Percentiles rank a stretch among this genome's conserved stretches.
phyloP scores from a whole-genome alignment of 139 green algal genomes.

The Tetradesmus obliquus region DNA sequence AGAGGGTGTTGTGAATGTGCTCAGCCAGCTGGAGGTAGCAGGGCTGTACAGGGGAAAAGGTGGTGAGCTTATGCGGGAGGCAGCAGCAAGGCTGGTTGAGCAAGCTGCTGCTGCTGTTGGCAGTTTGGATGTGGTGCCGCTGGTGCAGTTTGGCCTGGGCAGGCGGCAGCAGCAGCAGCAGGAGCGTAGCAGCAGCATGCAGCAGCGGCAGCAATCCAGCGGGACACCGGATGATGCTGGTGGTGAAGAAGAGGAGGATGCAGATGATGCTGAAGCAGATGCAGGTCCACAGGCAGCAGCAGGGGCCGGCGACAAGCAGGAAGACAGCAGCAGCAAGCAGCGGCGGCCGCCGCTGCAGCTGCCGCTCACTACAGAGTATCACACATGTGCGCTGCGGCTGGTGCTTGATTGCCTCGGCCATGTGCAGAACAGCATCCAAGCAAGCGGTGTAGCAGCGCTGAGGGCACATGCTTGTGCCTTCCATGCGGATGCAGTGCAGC shows the following conservation, averaged over 20 bases:
- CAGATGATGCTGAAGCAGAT: not conserved
- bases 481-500: not conserved
- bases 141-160: not conserved
- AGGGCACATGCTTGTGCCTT: not conserved
- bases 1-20: conserved; percentile 74
- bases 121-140: conserved; percentile 8
- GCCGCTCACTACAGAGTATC: conserved; percentile 57
- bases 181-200: conserved; percentile 10
- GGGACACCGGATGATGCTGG: not conserved
- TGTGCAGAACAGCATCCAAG: conserved; percentile 76
- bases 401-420: conserved; percentile 87
- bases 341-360: conserved; percentile 36
- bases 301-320: not conserved
- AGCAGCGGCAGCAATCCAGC: not conserved
- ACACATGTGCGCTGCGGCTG: conserved; percentile 43
- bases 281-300: not conserved
- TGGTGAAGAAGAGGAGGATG: not conserved
- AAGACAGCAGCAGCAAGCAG: conserved; percentile 30
- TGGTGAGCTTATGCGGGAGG: conserved; percentile 90
- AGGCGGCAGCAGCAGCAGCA: conserved; percentile 31
- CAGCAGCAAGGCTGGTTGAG: conserved; percentile 72
- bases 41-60: conserved; percentile 91
- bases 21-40: conserved; percentile 69
- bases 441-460: conserved; percentile 11
- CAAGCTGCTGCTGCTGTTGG: conserved; percentile 41